Evolutionary conservation across 768 basidiomycete species (phyloP), one percentile per base, ranked within the genome.

Genomic region (Podaxis rugospora): DNA sequence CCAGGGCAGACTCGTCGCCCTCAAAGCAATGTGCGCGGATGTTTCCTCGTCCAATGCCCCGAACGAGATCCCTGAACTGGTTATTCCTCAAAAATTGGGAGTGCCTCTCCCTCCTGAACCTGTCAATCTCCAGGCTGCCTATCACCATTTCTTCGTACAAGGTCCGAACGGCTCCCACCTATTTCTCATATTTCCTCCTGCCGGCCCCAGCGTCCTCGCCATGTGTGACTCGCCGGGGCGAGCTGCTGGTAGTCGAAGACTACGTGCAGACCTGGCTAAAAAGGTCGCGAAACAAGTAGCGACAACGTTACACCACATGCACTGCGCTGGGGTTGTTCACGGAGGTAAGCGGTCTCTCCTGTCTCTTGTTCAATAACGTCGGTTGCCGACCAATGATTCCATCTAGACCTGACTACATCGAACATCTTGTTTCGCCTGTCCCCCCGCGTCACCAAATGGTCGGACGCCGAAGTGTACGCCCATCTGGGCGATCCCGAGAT

Each of bases 141-240:
- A 78, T 4, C 71, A 83, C 66, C 72, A 82, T 67, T 84, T 84
- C 72, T 62, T 70, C 32, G 76, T 75, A 57, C 63, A 70, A 18
- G 80, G 82, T 21, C 80, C 80, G 0, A 84, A 83, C 66, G 83
- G 83, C 40, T 71, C 74, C 47, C 83, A 84, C 67, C 76, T 74
- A 25, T 81, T 73, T 65, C 75, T 83, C 66, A 74, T 83, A 52
- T 79, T 68, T 72, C 75, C 74, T 51, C 70, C 83, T 55, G 72
- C 79, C 28, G 82, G 83, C 1, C 79, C 76, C 2, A 75, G 70
- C 59, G 51, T 77, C 47, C 58, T 64, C 42, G 42, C 76, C 50
- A 68, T 77, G 65, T 66, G 65, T 4, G 66, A 72, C n/a, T 72
- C 54, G 55, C 75, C 72, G 3, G 71, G 73, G n/a, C 50, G 70